Conservation (phyloP, 345 rosid genomes). For the Salix viminalis region DNA sequence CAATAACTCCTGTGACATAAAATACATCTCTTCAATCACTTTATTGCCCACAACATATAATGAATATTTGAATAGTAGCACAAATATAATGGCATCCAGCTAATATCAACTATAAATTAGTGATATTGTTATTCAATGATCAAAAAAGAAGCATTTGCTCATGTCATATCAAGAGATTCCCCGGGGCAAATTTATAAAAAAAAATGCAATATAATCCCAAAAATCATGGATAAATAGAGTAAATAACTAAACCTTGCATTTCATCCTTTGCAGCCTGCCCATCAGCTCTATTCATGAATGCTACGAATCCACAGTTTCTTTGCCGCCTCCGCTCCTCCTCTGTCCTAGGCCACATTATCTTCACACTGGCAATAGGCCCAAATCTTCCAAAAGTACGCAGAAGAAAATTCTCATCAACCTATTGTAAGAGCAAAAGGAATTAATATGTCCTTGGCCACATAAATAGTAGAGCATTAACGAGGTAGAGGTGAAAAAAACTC, state of each 20-base stretch:
- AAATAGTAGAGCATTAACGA: background rate
- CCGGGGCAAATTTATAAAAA: background rate
- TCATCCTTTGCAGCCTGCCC: conserved; percentile 99
- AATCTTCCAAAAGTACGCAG: conserved; percentile 97
- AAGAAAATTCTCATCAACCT: conserved; percentile 99
- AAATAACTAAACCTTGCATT: conserved; percentile 76
- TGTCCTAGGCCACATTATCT: conserved; percentile 99
- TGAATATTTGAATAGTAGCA: background rate
- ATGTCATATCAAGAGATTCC: background rate
- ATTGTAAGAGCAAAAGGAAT: conserved; percentile 8
- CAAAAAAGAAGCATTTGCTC: background rate
- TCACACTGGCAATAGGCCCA: conserved; percentile 99
- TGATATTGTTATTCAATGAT: background rate
- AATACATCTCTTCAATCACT: background rate
- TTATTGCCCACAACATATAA: background rate
- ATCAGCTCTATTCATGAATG: conserved; percentile 95
- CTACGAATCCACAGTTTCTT: conserved; percentile 95
- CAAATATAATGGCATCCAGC: background rate
- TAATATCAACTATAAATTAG: background rate
- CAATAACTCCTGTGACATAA: conserved; percentile 67
- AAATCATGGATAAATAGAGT: background rate
- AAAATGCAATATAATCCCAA: background rate
- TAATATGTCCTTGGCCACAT: conserved; percentile 1
- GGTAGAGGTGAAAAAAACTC: background rate
- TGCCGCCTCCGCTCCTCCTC: conserved; percentile 92